Conservation (phyloP, 768 basidiomycete genomes). For the Tylopilus rubrobrunneus region DNA sequence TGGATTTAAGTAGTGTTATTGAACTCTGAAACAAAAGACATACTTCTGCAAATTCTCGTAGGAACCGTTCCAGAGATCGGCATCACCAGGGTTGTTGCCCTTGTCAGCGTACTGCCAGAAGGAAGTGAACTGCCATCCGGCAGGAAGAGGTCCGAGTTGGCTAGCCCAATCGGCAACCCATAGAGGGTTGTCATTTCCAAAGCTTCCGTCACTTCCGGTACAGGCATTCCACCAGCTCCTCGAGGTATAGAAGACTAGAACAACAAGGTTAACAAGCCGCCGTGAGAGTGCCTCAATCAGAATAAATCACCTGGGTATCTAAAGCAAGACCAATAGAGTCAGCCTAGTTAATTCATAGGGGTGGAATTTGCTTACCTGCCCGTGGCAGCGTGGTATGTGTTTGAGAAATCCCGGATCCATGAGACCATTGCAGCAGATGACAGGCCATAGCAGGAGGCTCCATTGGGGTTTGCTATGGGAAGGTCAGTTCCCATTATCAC, state of each 20-base stretch:
- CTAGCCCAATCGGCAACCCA: slow-evolving; percentile 59
- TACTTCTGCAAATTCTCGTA: slow-evolving; percentile 39
- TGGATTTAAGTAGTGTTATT: not conserved
- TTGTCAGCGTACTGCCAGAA: slow-evolving; percentile 63
- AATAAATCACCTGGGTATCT: slow-evolving; percentile 39
- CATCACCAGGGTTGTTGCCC: slow-evolving; percentile 54
- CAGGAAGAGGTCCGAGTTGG: slow-evolving; percentile 49
- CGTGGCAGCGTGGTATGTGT: slow-evolving; percentile 50
- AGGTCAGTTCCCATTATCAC: not conserved
- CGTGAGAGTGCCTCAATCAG: slow-evolving; percentile 3
- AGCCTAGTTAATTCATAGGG: not conserved
- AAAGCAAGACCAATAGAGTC: not conserved
- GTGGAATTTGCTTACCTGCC: slow-evolving; percentile 35
- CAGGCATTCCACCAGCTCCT: slow-evolving; percentile 68
- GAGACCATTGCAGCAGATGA: slow-evolving; percentile 51
- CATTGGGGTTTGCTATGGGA: slow-evolving; percentile 46
- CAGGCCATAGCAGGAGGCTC: slow-evolving; percentile 52
- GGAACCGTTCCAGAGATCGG: slow-evolving; percentile 54
- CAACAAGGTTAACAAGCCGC: not conserved
- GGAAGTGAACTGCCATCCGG: slow-evolving; percentile 52
- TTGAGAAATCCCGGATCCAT: slow-evolving; percentile 61
- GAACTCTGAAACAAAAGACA: not conserved
- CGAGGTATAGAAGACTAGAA: slow-evolving; percentile 56
- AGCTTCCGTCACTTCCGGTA: slow-evolving; percentile 53
- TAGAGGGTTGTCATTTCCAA: slow-evolving; percentile 50